These are phyloP conservation scores for Celoporthe dispersa DNA, from an alignment of 2,329 filamentous ascomycete genomes.

Conservation along the genomic window DNA sequence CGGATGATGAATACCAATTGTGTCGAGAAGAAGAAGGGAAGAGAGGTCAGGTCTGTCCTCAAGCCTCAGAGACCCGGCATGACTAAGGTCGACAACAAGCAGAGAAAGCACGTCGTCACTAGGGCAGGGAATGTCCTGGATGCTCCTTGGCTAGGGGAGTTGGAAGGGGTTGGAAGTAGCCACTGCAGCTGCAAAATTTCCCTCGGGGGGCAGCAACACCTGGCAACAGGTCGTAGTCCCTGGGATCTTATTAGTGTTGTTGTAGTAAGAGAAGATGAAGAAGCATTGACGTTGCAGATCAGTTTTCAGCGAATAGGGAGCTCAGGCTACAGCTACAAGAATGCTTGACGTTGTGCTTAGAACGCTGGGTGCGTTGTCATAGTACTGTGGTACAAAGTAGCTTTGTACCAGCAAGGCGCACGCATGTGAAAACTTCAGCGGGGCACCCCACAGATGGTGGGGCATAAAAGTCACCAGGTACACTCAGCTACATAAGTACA, in stretches of 20 bases:
- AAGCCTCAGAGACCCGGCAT: background rate
- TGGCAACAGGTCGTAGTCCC: background rate
- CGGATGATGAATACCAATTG: background rate
- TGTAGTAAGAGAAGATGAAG: background rate
- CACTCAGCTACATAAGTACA: background rate
- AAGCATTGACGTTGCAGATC: background rate
- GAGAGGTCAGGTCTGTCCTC: background rate
- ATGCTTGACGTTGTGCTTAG: constrained; percentile 3
- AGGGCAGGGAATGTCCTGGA: background rate
- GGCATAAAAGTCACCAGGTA: background rate
- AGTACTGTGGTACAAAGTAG: background rate
- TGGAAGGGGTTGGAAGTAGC: too few species aligned
- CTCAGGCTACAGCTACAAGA: background rate
- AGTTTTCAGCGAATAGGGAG: background rate
- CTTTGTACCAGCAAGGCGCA: background rate
- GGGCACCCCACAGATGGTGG: background rate
- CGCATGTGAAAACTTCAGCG: background rate
- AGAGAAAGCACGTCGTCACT: background rate
- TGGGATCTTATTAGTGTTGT: background rate
- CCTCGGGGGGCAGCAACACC: background rate
- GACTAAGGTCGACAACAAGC: background rate
- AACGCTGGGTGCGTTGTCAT: background rate
- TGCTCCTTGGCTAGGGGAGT: background rate
- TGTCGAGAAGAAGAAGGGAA: background rate
- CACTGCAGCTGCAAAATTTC: background rate